Conservation (phyloP, 148 eudicot genomes). For the Fagopyrum homotropicum region DNA sequence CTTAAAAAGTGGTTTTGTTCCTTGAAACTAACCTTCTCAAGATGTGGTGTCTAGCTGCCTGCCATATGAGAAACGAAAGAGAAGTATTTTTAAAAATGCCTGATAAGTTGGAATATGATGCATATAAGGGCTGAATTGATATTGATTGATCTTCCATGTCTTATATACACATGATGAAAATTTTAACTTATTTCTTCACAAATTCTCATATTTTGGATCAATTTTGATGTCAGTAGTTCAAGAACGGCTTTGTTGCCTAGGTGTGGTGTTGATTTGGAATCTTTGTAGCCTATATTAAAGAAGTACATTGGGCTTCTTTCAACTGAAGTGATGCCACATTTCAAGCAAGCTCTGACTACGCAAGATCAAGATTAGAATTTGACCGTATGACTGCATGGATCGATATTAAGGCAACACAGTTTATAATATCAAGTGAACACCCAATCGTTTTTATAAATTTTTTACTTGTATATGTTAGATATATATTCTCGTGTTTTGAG, state of each 20-base stretch:
- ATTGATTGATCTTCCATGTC: background rate
- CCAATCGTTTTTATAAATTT: too few relatives aligned
- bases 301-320: constrained; percentile 73
- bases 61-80: too few relatives aligned
- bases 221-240: constrained; percentile 5
- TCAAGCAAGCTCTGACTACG: constrained; percentile 27
- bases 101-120: background rate
- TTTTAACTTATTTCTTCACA: background rate
- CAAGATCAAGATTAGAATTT: constrained; percentile 75
- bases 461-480: too few relatives aligned
- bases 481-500: too few relatives aligned
- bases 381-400: constrained; percentile 83
- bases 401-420: constrained; percentile 46
- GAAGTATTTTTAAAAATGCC: too few relatives aligned
- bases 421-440: too few relatives aligned
- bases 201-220: background rate
- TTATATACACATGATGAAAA: background rate
- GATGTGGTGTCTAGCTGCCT: too few relatives aligned
- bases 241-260: background rate
- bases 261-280: constrained; percentile 55
- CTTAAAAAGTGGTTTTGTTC: too few relatives aligned
- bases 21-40: too few relatives aligned
- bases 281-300: constrained; percentile 77
- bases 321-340: constrained; percentile 36
- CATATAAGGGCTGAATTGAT: background rate